These are phyloP conservation scores for Chalciporus pseudorubinellus DNA, from an alignment of 768 basidiomycete genomes.

Conservation along the genomic window DNA sequence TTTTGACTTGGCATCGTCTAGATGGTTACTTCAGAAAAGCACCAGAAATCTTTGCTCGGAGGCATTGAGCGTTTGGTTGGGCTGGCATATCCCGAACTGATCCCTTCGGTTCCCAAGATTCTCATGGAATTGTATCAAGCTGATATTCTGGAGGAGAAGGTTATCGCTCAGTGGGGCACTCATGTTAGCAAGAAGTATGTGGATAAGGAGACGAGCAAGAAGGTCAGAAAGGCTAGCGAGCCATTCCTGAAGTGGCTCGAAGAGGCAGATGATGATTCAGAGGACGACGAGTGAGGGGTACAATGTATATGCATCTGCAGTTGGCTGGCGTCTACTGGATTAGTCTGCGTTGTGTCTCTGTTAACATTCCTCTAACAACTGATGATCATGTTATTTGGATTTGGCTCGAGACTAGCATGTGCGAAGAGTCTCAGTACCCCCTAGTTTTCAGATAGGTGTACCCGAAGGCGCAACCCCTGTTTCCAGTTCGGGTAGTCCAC, in stretches of 20 bases:
- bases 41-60: constrained; percentile 91
- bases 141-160: constrained; percentile 90
- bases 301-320: too few relatives aligned
- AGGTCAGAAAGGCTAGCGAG: constrained; percentile 91
- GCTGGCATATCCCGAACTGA: constrained; percentile 65
- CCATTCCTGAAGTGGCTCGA: constrained; percentile 96
- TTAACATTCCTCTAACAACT: constrained; percentile 11
- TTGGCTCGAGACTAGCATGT: too few relatives aligned
- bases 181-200: constrained; percentile 97
- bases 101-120: constrained; percentile 78
- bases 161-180: constrained; percentile 89
- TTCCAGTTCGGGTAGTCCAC: too few relatives aligned
- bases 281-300: constrained; percentile 28
- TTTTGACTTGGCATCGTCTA: constrained; percentile 29
- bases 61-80: constrained; percentile 89
- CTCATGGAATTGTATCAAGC: constrained; percentile 92
- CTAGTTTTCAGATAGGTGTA: too few relatives aligned
- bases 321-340: background rate
- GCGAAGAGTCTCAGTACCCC: too few relatives aligned
- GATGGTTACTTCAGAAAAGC: constrained; percentile 91
- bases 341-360: constrained; percentile 8
- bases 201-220: constrained; percentile 93
- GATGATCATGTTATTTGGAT: background rate
- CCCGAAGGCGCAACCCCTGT: too few relatives aligned
- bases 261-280: constrained; percentile 74